These are phyloP conservation scores for Fusarium dlaminii DNA, from an alignment of 2,329 filamentous ascomycete genomes.

Conservation along the genomic window DNA sequence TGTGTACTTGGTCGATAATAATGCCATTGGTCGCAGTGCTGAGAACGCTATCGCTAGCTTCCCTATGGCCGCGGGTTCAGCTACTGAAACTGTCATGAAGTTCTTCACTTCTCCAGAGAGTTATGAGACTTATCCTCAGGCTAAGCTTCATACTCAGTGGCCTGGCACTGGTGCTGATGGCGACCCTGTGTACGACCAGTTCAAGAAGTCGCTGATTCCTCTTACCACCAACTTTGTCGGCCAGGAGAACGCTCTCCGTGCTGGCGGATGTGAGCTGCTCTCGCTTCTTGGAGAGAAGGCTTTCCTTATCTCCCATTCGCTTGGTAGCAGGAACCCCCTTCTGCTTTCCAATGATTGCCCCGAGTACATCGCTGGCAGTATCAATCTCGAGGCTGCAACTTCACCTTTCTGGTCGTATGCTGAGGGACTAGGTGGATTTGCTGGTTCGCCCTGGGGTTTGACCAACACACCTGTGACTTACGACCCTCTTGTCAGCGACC, in stretches of 20 bases:
- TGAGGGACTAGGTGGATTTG: constrained; percentile 17
- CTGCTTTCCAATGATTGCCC: constrained; percentile 31
- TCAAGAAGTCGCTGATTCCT: constrained; percentile 31
- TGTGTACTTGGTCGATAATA: constrained; percentile 27
- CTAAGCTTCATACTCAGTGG: constrained; percentile 30
- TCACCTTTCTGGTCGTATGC: constrained; percentile 32
- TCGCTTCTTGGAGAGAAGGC: constrained; percentile 27
- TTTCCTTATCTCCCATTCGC: constrained; percentile 33
- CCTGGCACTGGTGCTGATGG: constrained; percentile 23
- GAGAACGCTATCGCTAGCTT: constrained; percentile 7
- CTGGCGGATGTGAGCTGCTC: constrained; percentile 28
- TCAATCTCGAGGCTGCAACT: constrained; percentile 31
- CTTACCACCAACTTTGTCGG: constrained; percentile 22
- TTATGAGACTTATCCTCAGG: constrained; percentile 23
- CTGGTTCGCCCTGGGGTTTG: constrained; percentile 21
- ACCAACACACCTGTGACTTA: constrained; percentile 28
- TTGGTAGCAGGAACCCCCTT: constrained; percentile 22
- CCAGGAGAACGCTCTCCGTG: constrained; percentile 25
- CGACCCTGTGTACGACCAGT: constrained; percentile 23
- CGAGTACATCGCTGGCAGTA: constrained; percentile 20
- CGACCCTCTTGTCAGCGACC: constrained; percentile 17
- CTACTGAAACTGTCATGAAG: constrained; percentile 19
- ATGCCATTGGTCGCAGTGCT: constrained; percentile 11
- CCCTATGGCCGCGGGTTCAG: constrained; percentile 9
- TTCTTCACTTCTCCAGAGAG: constrained; percentile 27